phyloP scores from a whole-genome alignment of 2,329 filamentous ascomycete species.

The Pseudocercospora eumusae region DNA sequence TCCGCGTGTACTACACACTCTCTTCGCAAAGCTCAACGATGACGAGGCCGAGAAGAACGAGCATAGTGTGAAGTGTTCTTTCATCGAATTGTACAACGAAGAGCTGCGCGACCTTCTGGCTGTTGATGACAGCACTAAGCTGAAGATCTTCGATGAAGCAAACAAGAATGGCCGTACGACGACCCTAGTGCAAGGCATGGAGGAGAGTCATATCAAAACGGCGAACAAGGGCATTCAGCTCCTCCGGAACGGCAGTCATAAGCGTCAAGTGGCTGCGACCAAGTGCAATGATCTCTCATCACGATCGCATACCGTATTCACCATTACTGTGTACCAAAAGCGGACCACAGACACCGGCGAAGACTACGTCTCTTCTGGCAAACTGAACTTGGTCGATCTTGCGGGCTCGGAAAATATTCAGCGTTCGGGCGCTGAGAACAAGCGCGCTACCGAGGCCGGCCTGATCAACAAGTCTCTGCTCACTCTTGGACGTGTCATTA shows the following conservation, averaged over 20 bases:
- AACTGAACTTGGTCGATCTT: constrained; percentile 93
- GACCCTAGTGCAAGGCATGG: constrained; percentile 95
- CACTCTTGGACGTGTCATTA: constrained; percentile 94
- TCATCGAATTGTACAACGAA: constrained; percentile 98
- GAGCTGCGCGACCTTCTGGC: constrained; percentile 89
- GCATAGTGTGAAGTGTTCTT: constrained; percentile 93
- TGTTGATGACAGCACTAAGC: constrained; percentile 75
- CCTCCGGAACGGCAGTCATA: constrained; percentile 84
- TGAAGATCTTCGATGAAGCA: constrained; percentile 94
- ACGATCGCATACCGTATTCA: constrained; percentile 95
- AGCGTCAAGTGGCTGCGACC: constrained; percentile 97
- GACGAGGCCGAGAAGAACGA: constrained; percentile 67
- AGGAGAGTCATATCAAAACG: constrained; percentile 87
- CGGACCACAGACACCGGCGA: constrained; percentile 78
- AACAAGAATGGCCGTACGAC: constrained; percentile 80
- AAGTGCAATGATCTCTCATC: constrained; percentile 99
- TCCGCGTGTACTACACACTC: constrained; percentile 79
- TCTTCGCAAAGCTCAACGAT: constrained; percentile 81
- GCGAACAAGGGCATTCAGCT: constrained; percentile 85
- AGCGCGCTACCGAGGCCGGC: constrained; percentile 90
- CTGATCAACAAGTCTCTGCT: constrained; percentile 97
- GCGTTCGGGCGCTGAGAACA: constrained; percentile 95
- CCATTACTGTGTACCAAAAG: constrained; percentile 88
- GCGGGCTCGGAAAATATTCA: constrained; percentile 98
- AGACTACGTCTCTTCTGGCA: constrained; percentile 86